Base-by-base conservation (phyloP, 179 eudicot species). In the Gypsophila paniculata region DNA sequence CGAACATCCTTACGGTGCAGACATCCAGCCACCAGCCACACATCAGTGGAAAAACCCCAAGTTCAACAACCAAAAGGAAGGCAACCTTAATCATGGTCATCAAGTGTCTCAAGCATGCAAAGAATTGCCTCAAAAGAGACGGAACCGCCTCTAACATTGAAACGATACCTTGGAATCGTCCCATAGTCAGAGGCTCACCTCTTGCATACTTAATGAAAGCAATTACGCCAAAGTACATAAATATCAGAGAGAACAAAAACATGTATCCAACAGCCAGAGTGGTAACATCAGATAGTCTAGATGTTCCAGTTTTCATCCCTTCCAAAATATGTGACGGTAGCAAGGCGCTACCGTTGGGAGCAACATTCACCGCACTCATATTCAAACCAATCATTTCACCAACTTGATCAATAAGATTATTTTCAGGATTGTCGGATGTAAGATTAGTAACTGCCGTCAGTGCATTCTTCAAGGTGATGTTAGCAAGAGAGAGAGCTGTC, bases 11-110 rank as follows among this genome's bases (percentile, higher is more conserved):
- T 63, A 93, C 84, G 17, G 98, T 93, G 84, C 98, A 93, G 69
- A 93, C 83, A 80, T 93, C 98, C 66, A 93, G 82, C 98, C 98
- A 93, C 98, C 98, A 93, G 70, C 98, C 98, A 53, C 98, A 93
- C 98, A 93, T 89, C 84, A 93, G 71, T 22, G 98, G 98, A 61
- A 93, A 93, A 74, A 93, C 97, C 25, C 98, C 98, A 53, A 91
- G 97, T 85, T 93, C 98, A 77, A 93, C 86, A 25, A 93, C 98
- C 78, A 93, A 68, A 74, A 93, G 98, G 76, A 93, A 93, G 59
- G 98, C 97, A 79, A 93, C 98, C 78, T 93, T 93, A 65, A 93
- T 80, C 97, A 91, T 93, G 29, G 98, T 93, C 89, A 89, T 78
- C 70, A 93, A 83, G 75, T 93, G 98, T 70, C 88, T 91, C 94